phyloP scores from a whole-genome alignment of 2,329 filamentous ascomycete species.

The Bipolaris victoriae region DNA sequence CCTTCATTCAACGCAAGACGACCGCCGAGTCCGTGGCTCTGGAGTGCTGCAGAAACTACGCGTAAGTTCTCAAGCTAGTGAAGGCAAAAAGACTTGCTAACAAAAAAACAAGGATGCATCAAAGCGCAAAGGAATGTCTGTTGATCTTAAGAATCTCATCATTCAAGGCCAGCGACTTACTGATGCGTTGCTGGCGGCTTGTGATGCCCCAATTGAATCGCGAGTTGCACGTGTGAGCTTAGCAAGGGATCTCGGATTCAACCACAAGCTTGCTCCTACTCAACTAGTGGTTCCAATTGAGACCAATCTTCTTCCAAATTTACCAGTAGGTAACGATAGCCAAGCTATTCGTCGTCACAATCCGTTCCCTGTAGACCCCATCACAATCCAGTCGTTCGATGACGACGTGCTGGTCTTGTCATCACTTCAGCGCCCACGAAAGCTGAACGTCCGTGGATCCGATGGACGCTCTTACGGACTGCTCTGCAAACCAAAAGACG shows the following conservation, averaged over 20 bases:
- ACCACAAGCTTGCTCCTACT: conserved; percentile 80
- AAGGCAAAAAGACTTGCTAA: conserved; percentile 36
- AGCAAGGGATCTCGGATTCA: conserved; percentile 79
- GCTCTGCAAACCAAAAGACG: conserved; percentile 97
- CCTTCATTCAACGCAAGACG: conserved; percentile 76
- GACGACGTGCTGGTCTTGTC: conserved; percentile 90
- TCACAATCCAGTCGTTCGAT: conserved; percentile 79
- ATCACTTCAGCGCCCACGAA: conserved; percentile 90
- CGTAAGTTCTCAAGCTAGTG: conserved; percentile 24
- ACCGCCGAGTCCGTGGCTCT: conserved; percentile 65
- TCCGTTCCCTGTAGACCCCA: conserved; percentile 83
- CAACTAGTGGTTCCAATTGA: conserved; percentile 89
- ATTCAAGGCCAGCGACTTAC: conserved; percentile 81
- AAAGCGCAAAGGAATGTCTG: conserved; percentile 59
- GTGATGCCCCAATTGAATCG: conserved; percentile 76
- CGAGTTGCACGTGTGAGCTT: conserved; percentile 77
- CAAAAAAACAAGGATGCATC: conserved; percentile 54
- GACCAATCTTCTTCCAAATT: conserved; percentile 77
- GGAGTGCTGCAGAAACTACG: conserved; percentile 52
- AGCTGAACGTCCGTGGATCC: conserved; percentile 84
- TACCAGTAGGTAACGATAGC: conserved; percentile 75
- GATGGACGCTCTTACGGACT: conserved; percentile 89
- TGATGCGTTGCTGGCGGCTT: conserved; percentile 79
- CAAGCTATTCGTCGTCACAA: conserved; percentile 73
- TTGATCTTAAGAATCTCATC: conserved; percentile 74